Evolutionary conservation across 495 filamentous ascomycete species (phyloP).

Genomic region (Choiromyces venosus): DNA sequence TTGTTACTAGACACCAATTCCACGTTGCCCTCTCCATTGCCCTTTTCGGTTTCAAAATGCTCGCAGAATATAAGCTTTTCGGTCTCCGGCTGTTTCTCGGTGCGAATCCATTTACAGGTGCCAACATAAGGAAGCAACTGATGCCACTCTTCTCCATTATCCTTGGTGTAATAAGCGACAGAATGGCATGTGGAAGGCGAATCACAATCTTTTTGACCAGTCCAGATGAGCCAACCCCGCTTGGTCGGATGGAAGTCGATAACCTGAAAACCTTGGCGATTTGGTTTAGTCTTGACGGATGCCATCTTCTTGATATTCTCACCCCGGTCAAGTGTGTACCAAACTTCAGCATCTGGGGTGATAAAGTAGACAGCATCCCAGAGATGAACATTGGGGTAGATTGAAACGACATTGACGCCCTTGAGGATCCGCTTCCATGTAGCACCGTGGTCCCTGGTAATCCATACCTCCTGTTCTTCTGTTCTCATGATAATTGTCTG

Average conservation of each 20-base stretch:
- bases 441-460: slow-evolving; percentile 81
- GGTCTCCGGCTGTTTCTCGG: slow-evolving; percentile 54
- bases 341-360: slow-evolving; percentile 60
- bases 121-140: slow-evolving; percentile 60
- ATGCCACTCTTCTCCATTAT: slow-evolving; percentile 73
- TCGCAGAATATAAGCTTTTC: slow-evolving; percentile 75
- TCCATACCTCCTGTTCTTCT: slow-evolving; percentile 55
- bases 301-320: slow-evolving; percentile 48
- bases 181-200: slow-evolving; percentile 56
- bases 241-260: slow-evolving; percentile 74
- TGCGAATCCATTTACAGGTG: slow-evolving; percentile 75
- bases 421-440: slow-evolving; percentile 60
- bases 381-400: slow-evolving; percentile 70
- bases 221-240: slow-evolving; percentile 86
- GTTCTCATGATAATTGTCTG: slow-evolving; percentile 74
- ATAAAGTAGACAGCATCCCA: slow-evolving; percentile 82
- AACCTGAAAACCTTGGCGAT: slow-evolving; percentile 47
- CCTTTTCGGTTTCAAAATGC: slow-evolving; percentile 60
- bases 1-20: slow-evolving; percentile 65
- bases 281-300: slow-evolving; percentile 39
- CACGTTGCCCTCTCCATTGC: slow-evolving; percentile 20
- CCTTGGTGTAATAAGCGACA: slow-evolving; percentile 62
- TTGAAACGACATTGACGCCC: slow-evolving; percentile 57
- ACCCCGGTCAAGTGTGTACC: slow-evolving; percentile 72
- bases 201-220: slow-evolving; percentile 58